Evolutionary conservation across 1,139 yeast species (phyloP), one percentile per base, ranked within the genome.

Genomic region (Suhomyces taliae): DNA sequence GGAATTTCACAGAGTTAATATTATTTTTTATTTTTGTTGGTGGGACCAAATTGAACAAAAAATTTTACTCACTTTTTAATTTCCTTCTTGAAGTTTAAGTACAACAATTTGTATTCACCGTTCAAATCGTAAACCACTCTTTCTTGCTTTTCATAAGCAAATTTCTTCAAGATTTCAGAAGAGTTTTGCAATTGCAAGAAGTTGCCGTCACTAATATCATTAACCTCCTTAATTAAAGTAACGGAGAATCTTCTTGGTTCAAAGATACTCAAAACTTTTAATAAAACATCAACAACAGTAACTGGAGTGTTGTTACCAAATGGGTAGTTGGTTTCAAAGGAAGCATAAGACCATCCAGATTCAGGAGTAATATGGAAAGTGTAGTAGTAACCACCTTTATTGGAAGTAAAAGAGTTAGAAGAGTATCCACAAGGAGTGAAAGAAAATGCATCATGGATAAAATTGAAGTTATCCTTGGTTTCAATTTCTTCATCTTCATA

Each of bases 371-470:
- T 88, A 65, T 93, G 99, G 52, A 91, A 76, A 14, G 98, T 93
- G 64, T 89, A 90, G 70, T 91, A 93, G 64, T 79, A 80, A 26
- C 80, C 79, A 19, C 74, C 78, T 40, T 72, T 69, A 41, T 70
- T 74, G 46, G 80, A 72, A 44, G 87, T 67, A 40, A 90, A 72
- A 27, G 95, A 85, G 66, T 93, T 93, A 43, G 97, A 88, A 2
- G 97, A 89, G 63, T 83, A 93, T 12, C 99, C 99, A 67, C 98
- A 93, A 2, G 99, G 99, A n/a, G 88, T 75, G 65, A 93, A 93
- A 31, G 95, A 85, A 69, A 90, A 93, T 6, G 97, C 89, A 70
- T 91, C 98, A 59, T 85, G 90, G 62, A 79, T 57, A 47, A 74
- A 79, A 12, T 54, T 54, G 38, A 53, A 40, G 7, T 38, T 46